Conservation (phyloP, 176 grass and related monocot species). For the Carex littledalei region DNA sequence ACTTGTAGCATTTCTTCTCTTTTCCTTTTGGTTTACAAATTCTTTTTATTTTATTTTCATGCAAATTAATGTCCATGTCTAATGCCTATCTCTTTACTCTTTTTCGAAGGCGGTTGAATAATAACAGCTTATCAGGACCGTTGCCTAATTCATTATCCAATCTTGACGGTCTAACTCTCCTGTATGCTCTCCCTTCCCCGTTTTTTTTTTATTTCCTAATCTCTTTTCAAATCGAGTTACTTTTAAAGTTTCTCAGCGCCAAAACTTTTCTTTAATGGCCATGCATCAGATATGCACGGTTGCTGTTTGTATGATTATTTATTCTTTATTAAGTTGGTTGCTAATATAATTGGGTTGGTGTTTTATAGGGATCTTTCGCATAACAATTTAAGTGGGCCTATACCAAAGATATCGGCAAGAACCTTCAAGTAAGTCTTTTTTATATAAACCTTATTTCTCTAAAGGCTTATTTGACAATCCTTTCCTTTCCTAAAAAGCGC, state of each 20-base stretch:
- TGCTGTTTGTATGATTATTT: background rate
- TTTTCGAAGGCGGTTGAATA: conserved; percentile 49
- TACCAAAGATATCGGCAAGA: conserved; percentile 58
- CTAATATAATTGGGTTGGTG: conserved; percentile 4
- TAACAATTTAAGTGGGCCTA: conserved; percentile 70
- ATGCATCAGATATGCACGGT: background rate
- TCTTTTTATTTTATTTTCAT: background rate
- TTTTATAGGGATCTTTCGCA: conserved; percentile 64
- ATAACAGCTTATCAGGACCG: conserved; percentile 70
- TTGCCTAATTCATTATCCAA: conserved; percentile 58
- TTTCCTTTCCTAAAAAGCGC: background rate
- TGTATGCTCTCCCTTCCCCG: conserved; percentile 35
- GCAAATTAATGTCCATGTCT: background rate
- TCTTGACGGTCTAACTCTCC: conserved; percentile 25
- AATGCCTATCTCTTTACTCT: background rate
- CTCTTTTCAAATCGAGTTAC: background rate
- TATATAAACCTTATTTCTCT: conserved; percentile 18
- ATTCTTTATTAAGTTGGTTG: background rate
- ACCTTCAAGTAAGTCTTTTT: conserved; percentile 61
- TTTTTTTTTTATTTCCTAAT: background rate
- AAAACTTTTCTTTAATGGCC: background rate
- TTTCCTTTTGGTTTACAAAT: background rate
- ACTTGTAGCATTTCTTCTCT: conserved; percentile 40
- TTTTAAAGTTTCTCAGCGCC: background rate
- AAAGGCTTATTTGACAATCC: background rate